phyloP scores from a whole-genome alignment of 1,284 basidiomycete genomes.

The Sporisorium reilianum region DNA sequence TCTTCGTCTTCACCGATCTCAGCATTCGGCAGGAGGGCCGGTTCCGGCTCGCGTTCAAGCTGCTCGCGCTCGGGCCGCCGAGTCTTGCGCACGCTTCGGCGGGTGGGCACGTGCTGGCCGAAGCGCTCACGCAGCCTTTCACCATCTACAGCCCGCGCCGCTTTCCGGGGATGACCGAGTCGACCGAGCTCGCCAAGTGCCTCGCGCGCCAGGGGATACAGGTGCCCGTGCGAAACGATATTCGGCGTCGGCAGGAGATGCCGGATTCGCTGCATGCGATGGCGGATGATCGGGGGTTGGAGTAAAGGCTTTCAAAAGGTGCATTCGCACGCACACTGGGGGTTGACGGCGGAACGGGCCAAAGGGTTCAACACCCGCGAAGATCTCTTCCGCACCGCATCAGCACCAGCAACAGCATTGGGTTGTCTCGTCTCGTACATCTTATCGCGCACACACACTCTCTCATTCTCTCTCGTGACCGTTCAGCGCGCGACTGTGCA shows the following conservation, averaged over 20 bases:
- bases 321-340: not conserved
- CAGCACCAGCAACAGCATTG: too few relatives aligned
- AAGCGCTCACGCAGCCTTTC: slow-evolving; percentile 40
- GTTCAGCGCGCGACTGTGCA: too few relatives aligned
- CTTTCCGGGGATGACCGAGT: slow-evolving; percentile 55
- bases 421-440: too few relatives aligned
- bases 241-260: slow-evolving; percentile 30
- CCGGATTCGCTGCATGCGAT: slow-evolving; percentile 4
- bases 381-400: too few relatives aligned
- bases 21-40: slow-evolving; percentile 54
- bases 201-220: slow-evolving; percentile 54
- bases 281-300: slow-evolving; percentile 9
- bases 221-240: slow-evolving; percentile 54
- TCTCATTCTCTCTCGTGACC: too few relatives aligned
- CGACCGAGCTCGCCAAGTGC: slow-evolving; percentile 50
- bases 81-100: not conserved
- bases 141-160: slow-evolving; percentile 42
- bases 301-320: not conserved
- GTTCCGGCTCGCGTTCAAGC: slow-evolving; percentile 44
- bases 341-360: too few relatives aligned
- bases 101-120: slow-evolving; percentile 34
- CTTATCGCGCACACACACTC: too few relatives aligned
- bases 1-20: slow-evolving; percentile 56
- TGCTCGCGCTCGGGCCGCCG: slow-evolving; percentile 28
- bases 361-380: too few relatives aligned